Percentiles rank a stretch among this genome's conserved stretches.
Evolutionary conservation across 768 basidiomycete genomes (phyloP).

Genomic region (Lactarius akahatsu): DNA sequence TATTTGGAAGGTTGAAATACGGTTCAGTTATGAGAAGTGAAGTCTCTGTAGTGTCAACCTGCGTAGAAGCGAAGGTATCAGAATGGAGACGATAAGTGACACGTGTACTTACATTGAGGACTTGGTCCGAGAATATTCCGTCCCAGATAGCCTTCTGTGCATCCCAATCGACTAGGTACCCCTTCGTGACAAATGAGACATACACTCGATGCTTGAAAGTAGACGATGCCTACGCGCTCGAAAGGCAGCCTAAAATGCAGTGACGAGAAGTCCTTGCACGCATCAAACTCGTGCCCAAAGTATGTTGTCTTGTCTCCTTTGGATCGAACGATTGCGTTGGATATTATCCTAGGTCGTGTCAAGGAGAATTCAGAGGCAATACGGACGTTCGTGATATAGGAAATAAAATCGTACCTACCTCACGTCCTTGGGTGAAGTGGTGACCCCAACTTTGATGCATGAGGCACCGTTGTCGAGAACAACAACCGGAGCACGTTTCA

Average conservation of each 20-base stretch:
- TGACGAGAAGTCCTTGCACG: conserved; percentile 76
- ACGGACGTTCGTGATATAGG: not conserved
- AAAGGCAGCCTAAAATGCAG: conserved; percentile 83
- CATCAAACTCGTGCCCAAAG: conserved; percentile 79
- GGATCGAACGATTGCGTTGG: conserved; percentile 82
- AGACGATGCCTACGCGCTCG: conserved; percentile 64
- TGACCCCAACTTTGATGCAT: conserved; percentile 73
- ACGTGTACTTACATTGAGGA: conserved; percentile 53
- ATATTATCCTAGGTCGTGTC: conserved; percentile 52
- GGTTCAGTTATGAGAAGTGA: conserved; percentile 90
- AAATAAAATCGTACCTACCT: conserved; percentile 31
- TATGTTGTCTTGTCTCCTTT: conserved; percentile 82
- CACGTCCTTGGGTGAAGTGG: conserved; percentile 34
- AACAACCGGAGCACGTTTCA: conserved; percentile 42
- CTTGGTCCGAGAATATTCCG: conserved; percentile 73
- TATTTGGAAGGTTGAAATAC: conserved; percentile 88
- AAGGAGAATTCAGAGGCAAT: conserved; percentile 1
- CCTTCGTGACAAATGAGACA: conserved; percentile 50
- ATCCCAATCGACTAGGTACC: conserved; percentile 93
- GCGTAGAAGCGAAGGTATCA: conserved; percentile 4
- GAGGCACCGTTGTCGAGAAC: conserved; percentile 88
- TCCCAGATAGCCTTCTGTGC: conserved; percentile 95
- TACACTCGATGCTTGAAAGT: conserved; percentile 24
- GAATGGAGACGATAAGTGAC: conserved; percentile 25
- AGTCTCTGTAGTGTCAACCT: conserved; percentile 73